Conservation (phyloP, 2,329 filamentous ascomycete species). For the Mariannaea sp. region DNA sequence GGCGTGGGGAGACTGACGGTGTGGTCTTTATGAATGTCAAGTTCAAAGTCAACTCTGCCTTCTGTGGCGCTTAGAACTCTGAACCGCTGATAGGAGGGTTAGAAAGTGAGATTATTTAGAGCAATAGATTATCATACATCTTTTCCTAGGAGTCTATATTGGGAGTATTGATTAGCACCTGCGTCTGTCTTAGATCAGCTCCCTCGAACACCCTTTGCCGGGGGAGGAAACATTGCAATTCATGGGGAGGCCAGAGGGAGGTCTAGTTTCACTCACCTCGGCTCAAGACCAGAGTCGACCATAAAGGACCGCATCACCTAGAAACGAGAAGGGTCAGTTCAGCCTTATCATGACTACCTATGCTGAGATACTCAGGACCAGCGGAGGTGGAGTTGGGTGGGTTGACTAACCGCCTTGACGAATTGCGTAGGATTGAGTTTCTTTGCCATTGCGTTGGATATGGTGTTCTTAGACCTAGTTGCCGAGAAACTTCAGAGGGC, state of each 20-base stretch:
- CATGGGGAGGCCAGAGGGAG: slow-evolving; percentile 11
- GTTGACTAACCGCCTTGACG: slow-evolving; percentile 41
- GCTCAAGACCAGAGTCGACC: slow-evolving; percentile 84
- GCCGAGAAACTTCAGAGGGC: neutral
- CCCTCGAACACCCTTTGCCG: neutral
- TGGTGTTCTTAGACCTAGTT: neutral
- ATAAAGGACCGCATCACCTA: slow-evolving; percentile 87
- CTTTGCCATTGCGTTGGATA: slow-evolving; percentile 38
- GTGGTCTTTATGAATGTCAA: slow-evolving; percentile 75
- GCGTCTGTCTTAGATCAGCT: neutral
- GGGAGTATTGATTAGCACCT: slow-evolving; percentile 1
- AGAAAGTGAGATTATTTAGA: neutral
- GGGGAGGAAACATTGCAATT: neutral
- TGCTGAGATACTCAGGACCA: rapidly evolving
- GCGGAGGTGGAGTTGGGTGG: neutral
- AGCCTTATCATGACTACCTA: neutral
- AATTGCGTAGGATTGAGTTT: slow-evolving; percentile 43
- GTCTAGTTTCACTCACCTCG: slow-evolving; percentile 61
- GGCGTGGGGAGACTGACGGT: slow-evolving; percentile 56
- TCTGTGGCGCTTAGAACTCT: slow-evolving; percentile 66
- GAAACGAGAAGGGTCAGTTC: neutral
- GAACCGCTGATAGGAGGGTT: slow-evolving; percentile 55
- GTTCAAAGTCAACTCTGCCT: slow-evolving; percentile 75
- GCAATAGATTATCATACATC: slow-evolving; percentile 22
- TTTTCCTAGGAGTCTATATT: slow-evolving; percentile 37